Conservation (phyloP, 2,329 filamentous ascomycete species). For the Fusarium robinianum region DNA sequence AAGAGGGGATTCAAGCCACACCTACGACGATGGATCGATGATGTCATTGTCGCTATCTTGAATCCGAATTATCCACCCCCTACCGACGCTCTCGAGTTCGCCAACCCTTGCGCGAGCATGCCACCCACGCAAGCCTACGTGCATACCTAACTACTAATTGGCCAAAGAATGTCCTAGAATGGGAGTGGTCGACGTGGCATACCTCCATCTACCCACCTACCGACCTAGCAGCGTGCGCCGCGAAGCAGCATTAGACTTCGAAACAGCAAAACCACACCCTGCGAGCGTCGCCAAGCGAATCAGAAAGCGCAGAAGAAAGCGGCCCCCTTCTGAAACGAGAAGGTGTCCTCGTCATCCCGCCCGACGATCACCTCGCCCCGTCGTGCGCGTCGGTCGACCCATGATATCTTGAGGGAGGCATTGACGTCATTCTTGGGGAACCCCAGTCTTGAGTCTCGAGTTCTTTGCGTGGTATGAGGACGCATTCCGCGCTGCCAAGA, state of each 20-base stretch:
- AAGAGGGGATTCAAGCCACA: conserved; percentile 20
- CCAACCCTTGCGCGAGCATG: conserved; percentile 2
- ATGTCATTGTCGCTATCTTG: conserved; percentile 29
- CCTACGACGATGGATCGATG: conserved; percentile 15
- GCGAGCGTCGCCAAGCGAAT: conserved; percentile 1
- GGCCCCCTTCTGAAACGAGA: conserved; percentile 18
- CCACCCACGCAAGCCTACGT: conserved; percentile 1
- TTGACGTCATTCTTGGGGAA: conserved; percentile 32
- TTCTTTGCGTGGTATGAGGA: background rate
- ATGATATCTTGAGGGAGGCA: conserved; percentile 22
- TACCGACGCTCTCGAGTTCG: conserved; percentile 22
- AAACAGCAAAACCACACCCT: conserved; percentile 3
- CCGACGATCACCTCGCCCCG: conserved; percentile 19
- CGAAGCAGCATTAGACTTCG: conserved; percentile 14
- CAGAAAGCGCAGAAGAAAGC: conserved; percentile 14
- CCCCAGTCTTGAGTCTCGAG: background rate
- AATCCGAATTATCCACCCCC: conserved; percentile 32
- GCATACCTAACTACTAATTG: background rate
- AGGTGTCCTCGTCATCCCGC: conserved; percentile 15
- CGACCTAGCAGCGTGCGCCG: conserved; percentile 1
- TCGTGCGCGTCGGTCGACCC: conserved; percentile 19
- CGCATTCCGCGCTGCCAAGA: conserved; percentile 4
- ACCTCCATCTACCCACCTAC: conserved; percentile 15
- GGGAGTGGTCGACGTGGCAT: conserved; percentile 35
- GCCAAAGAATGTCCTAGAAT: conserved; percentile 7